These are phyloP conservation scores for Microthyrium microscopicum DNA, from an alignment of 2,329 filamentous ascomycete genomes.

Conservation along the genomic window DNA sequence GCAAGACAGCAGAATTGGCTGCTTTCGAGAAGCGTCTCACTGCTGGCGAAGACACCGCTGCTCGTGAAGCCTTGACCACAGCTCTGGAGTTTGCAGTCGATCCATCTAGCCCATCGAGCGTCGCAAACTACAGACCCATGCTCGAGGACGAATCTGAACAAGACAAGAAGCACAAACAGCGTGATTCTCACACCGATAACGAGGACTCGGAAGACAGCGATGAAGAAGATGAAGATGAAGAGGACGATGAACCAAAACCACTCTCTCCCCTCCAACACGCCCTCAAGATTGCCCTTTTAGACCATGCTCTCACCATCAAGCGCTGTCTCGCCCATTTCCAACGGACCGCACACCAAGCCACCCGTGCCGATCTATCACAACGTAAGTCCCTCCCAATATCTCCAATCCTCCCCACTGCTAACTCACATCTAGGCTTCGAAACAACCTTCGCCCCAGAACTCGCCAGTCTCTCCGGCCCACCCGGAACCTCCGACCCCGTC, in stretches of 20 bases:
- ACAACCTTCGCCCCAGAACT: conserved; percentile 27
- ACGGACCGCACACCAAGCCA: conserved; percentile 44
- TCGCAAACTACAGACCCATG: conserved; percentile 61
- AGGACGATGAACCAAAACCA: conserved; percentile 27
- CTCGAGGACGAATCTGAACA: conserved; percentile 32
- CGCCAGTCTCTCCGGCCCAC: conserved; percentile 20
- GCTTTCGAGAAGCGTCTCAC: conserved; percentile 56
- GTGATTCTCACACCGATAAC: too few species aligned
- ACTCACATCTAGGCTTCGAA: conserved; percentile 26
- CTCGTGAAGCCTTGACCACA: conserved; percentile 54
- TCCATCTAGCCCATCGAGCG: conserved; percentile 54
- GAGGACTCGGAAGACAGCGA: conserved; percentile 18
- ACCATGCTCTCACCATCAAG: conserved; percentile 78
- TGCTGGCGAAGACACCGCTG: conserved; percentile 55
- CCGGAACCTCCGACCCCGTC: conserved; percentile 14
- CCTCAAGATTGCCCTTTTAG: conserved; percentile 69
- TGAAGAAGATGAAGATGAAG: conserved; percentile 24
- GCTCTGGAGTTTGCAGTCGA: conserved; percentile 65
- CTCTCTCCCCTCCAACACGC: conserved; percentile 52
- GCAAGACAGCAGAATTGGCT: conserved; percentile 77
- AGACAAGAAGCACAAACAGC: conserved; percentile 10
- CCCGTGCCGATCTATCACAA: conserved; percentile 42
- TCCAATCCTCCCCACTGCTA: conserved; percentile 7
- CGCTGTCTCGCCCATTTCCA: conserved; percentile 57
- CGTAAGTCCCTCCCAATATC: conserved; percentile 33